These are phyloP conservation scores for Zychaea mexicana DNA, from an alignment of 371 early-diverging fungal genomes.

Conservation along the genomic window DNA sequence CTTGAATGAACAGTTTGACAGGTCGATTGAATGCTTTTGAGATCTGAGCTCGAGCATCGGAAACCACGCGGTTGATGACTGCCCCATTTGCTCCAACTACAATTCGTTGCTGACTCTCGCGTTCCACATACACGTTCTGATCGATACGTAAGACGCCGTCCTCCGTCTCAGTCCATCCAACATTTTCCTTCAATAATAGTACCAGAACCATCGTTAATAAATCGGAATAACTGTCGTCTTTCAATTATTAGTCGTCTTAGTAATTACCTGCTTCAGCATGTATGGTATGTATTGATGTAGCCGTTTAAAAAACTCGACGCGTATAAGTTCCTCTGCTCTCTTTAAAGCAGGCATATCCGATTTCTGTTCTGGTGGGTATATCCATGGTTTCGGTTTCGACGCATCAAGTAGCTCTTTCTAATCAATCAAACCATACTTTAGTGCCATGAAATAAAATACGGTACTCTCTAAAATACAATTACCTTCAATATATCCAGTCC, in stretches of 20 bases:
- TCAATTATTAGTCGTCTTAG: neutral
- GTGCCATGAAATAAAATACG: neutral
- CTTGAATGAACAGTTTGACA: conserved; percentile 56
- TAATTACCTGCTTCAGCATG: conserved; percentile 51
- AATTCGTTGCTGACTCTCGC: conserved; percentile 58
- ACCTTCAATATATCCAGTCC: conserved; percentile 40
- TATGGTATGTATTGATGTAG: conserved; percentile 71
- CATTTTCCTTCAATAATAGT: conserved; percentile 66
- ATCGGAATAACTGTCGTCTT: neutral
- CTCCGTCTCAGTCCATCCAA: conserved; percentile 65
- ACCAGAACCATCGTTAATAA: too few relatives aligned
- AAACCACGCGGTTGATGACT: conserved; percentile 49
- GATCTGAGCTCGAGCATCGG: conserved; percentile 46
- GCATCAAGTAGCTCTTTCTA: conserved; percentile 44
- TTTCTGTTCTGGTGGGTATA: conserved; percentile 60
- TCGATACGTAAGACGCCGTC: conserved; percentile 55
- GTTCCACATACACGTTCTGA: conserved; percentile 53
- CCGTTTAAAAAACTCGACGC: conserved; percentile 67
- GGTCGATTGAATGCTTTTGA: conserved; percentile 45
- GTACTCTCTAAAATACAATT: too few relatives aligned
- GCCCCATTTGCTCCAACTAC: conserved; percentile 54
- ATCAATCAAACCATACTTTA: too few relatives aligned
- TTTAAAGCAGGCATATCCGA: conserved; percentile 67
- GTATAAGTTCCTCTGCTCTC: conserved; percentile 74
- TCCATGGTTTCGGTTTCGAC: conserved; percentile 60